Evolutionary conservation across 2,329 filamentous ascomycete species (phyloP), one percentile per base, ranked within the genome.

Genomic region (Cordyceps fumosorosea): DNA sequence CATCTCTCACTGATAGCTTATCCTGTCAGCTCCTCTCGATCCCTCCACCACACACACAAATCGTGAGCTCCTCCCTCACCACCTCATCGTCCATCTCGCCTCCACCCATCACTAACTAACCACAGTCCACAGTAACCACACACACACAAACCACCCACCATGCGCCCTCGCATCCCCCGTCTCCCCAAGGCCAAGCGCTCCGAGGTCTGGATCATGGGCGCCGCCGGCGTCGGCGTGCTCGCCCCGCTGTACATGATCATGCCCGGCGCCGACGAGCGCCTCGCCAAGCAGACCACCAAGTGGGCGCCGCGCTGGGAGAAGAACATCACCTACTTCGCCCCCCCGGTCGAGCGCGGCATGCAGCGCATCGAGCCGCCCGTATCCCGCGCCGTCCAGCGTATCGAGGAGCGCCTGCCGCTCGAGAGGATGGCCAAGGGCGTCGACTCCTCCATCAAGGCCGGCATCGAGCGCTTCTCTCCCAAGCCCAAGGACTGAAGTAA

Each of bases 301-400:
- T 85, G 83, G 83, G 83, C 83, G 4, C 82, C 82, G 20, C 79
- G 81, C 62, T 86, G 83, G 83, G 82, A 85, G 72, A 76, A 78
- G 59, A 84, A 83, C 72, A 79, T 85, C 69, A 78, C 74, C 65
- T 81, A 80, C 74, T 80, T 85, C 70, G 73, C 75, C 10, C 72
- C 75, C n/a, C 78, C 79, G 18, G 76, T 78, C 32, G 76, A 80
- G 71, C 73, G 74, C 22, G 73, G 78, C 56, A 76, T 81, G 47
- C 78, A 80, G 66, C 76, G 79, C 58, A 75, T 82, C 59, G 75
- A 82, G 69, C 81, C 80, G 1, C 79, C 77, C 22, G 69, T 82
- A 58, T 71, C 77, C 59, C 74, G 73, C 63, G 76, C 77, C 54
- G 75, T 83, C 34, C 74, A 77, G 69, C 72, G 69, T 40, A 72